Percentiles rank a stretch among this genome's conserved stretches.
phyloP scores from a whole-genome alignment of 495 filamentous ascomycete genomes.

The Lophium mytilinum region DNA sequence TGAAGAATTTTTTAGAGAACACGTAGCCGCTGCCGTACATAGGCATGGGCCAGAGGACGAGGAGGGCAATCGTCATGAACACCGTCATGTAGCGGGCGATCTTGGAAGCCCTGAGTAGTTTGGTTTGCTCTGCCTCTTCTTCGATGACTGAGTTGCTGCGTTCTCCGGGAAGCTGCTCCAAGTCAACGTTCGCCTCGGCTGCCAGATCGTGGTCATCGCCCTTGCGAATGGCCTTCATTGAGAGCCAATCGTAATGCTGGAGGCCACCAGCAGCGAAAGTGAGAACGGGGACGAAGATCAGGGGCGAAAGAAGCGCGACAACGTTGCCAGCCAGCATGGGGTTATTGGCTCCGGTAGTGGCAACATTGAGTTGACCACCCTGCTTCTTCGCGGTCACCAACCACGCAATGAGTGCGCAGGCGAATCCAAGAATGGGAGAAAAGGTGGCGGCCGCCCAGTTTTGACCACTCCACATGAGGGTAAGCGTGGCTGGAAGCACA shows the following conservation, averaged over 20 bases:
- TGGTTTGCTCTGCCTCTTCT: constrained; percentile 51
- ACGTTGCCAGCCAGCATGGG: constrained; percentile 87
- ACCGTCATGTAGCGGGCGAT: constrained; percentile 74
- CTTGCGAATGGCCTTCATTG: constrained; percentile 74
- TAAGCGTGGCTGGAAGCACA: constrained; percentile 74
- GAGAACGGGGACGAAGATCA: constrained; percentile 70
- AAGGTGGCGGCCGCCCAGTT: constrained; percentile 71
- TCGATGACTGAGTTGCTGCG: constrained; percentile 33
- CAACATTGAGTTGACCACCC: constrained; percentile 64
- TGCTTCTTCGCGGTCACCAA: constrained; percentile 78
- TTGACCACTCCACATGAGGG: constrained; percentile 74
- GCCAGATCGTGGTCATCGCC: constrained; percentile 77
- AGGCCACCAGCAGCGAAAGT: constrained; percentile 61
- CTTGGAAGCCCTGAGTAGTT: constrained; percentile 62
- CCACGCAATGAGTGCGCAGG: constrained; percentile 75
- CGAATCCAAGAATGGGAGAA: constrained; percentile 70
- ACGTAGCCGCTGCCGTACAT: constrained; percentile 84
- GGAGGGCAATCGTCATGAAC: constrained; percentile 63
- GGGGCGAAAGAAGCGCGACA: constrained; percentile 69
- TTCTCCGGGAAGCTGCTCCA: constrained; percentile 59
- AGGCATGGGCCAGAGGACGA: constrained; percentile 92
- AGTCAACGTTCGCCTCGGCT: constrained; percentile 57
- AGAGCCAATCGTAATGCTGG: constrained; percentile 84
- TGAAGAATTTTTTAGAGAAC: constrained; percentile 87
- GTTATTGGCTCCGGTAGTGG: constrained; percentile 71